Evolutionary conservation across 768 basidiomycete genomes (phyloP).

Genomic region (Sporobolomyces phaffii): DNA sequence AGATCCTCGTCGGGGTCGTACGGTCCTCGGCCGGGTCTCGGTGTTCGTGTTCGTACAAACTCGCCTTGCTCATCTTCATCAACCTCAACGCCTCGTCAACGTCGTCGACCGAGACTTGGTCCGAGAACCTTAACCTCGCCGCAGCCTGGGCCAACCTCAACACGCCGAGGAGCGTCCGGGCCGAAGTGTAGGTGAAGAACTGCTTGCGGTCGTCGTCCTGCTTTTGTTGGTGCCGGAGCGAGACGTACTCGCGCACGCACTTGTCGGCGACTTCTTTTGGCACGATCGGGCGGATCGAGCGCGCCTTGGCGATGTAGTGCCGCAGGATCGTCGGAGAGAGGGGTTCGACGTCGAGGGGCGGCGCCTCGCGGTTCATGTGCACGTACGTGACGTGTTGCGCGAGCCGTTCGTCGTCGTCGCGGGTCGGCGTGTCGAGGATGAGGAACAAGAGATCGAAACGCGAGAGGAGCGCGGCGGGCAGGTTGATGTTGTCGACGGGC

Average conservation of each 20-base stretch:
- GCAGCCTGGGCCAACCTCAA: conserved; percentile 91
- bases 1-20: conserved; percentile 75
- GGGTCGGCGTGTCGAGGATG: conserved; percentile 87
- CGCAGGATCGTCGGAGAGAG: conserved; percentile 83
- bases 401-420: conserved; percentile 91
- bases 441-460: conserved; percentile 95
- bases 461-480: conserved; percentile 90
- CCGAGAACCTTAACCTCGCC: conserved; percentile 79
- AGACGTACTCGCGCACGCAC: conserved; percentile 90
- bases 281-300: conserved; percentile 81
- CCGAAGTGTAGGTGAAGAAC: conserved; percentile 88
- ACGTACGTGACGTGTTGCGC: conserved; percentile 97
- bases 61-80: conserved; percentile 95
- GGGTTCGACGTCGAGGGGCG: conserved; percentile 71
- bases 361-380: conserved; percentile 91
- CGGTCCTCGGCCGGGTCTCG: conserved; percentile 72
- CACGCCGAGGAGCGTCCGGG: conserved; percentile 88
- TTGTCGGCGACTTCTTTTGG: conserved; percentile 82
- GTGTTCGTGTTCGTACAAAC: conserved; percentile 72
- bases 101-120: conserved; percentile 71
- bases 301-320: conserved; percentile 90
- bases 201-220: conserved; percentile 83
- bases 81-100: conserved; percentile 94
- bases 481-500: conserved; percentile 97
- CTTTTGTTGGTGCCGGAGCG: conserved; percentile 84